Base-by-base conservation (phyloP, 768 basidiomycete species). In the Lentinus brumalis region DNA sequence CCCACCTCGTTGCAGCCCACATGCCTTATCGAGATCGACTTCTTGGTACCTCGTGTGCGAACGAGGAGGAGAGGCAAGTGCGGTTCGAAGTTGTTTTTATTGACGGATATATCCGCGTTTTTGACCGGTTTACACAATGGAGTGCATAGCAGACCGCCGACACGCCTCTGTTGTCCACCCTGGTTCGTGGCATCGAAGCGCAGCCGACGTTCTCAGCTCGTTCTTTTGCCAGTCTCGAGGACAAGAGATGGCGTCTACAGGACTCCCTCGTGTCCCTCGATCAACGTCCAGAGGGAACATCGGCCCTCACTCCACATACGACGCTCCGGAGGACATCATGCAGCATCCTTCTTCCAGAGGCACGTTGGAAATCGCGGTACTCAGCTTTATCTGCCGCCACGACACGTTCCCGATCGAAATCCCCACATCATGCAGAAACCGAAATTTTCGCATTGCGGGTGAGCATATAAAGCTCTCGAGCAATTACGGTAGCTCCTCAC, bases 361-460 rank as follows among this genome's bases (percentile, higher is more conserved):
- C 89, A 91, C 87, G 88, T 89, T 87, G 61, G 74, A 73, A 74
- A 78, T 79, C 81, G 77, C 81, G 80, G 78, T 79, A 83, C 82
- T 84, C 84, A 83, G 77, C 81, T 84, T 85, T 85, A 84, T 88
- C 83, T 81, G 82, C 86, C 83, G 81, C 81, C 79, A 78, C 75
- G 77, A 81, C 89, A 89, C 89, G 88, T 91, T 91, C 74, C 69
- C 85, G 86, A 89, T 89, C 87, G 80, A 75, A 76, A 77, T 77
- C 77, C 78, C 81, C 78, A 54, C 83, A 83, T 83, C 80, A 79
- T 71, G 72, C 73, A 72, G 77, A 75, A 75, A 71, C 73, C 78
- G 79, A 75, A 77, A 76, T 73, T 78, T 75, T 79, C 75, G 78
- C 76, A 78, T 78, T 59, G 60, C 59, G 62, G 61, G 59, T 52